Base-by-base conservation (phyloP, 345 rosid genomes). In the Toxicodendron radicans region DNA sequence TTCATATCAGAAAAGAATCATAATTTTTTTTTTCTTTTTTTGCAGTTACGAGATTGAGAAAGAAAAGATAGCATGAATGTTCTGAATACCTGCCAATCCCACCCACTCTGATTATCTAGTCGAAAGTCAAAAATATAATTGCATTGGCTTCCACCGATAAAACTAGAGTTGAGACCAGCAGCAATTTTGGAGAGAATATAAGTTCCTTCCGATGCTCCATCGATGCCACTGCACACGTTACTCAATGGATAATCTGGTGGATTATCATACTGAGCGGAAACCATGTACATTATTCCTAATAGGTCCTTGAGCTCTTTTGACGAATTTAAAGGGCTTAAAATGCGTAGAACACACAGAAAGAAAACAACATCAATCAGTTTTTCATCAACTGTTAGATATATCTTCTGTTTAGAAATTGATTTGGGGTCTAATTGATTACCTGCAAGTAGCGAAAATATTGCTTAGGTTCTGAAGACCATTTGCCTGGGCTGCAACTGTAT, bases 1-100 rank as follows among this genome's bases (percentile, higher is more conserved):
- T n/a, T n/a, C n/a, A n/a, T n/a, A n/a, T n/a, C n/a, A n/a, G n/a
- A n/a, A n/a, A n/a, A n/a, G n/a, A n/a, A n/a, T n/a, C n/a, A 27
- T 27, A 27, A 27, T 27, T 27, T 27, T 27, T 2, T 1, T 27
- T 27, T 27, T 27, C 30, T 1, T 27, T 27, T 27, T 35, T 35
- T 35, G 3, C 0, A 32, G 38, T 35, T 35, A 6, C 38, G 7
- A 35, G 38, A 35, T 35, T 6, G 5, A 35, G 6, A 35, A 3
- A 35, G 4, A 35, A 35, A 35, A 35, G 43, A 38, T 38, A 38
- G 43, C 43, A 38, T 38, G 43, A 7, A 6, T 38, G 7, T 5
- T 38, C 43, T 7, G 43, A 38, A 38, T 68, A 71, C 88, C 87
- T 84, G 87, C 88, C 88, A 87, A 20, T 1, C 35, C 90, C 90